A percentile compares a stretch with the other conserved stretches of the same genome.
Evolutionary conservation across 2,329 filamentous ascomycete genomes (phyloP).

Genomic region (Ascochyta lentis): DNA sequence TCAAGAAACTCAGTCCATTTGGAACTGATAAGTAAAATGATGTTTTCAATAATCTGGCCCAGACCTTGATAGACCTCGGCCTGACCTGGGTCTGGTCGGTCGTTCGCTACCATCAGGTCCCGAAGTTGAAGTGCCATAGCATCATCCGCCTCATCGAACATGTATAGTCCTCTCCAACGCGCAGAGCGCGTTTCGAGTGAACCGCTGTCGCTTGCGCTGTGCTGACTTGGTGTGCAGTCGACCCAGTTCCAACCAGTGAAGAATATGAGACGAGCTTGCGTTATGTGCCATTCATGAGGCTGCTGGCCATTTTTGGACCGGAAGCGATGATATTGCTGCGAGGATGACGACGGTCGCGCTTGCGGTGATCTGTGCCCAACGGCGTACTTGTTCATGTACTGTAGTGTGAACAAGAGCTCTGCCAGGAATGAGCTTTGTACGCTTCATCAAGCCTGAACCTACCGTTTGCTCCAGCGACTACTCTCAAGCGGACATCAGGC

Average conservation of each 20-base stretch:
- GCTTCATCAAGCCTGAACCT: not conserved
- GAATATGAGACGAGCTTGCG: slow-evolving; percentile 3
- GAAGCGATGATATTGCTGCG: not conserved
- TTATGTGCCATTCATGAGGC: slow-evolving; percentile 6
- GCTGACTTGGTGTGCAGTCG: not conserved
- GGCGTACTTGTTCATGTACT: slow-evolving; percentile 2
- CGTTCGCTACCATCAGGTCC: slow-evolving; percentile 2
- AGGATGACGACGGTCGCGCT: not conserved
- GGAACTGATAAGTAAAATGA: slow-evolving; percentile 3
- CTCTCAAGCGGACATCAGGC: not conserved
- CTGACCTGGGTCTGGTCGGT: not conserved
- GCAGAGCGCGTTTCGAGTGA: not conserved
- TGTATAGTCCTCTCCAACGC: slow-evolving; percentile 5
- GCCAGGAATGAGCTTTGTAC: not conserved
- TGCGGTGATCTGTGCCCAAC: not conserved
- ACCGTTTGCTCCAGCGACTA: not conserved
- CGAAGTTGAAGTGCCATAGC: slow-evolving; percentile 3
- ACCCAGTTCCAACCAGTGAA: not conserved
- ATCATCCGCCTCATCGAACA: slow-evolving; percentile 11
- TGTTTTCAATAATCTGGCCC: slow-evolving; percentile 12
- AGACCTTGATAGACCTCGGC: slow-evolving; percentile 8
- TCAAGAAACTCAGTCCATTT: slow-evolving; percentile 12
- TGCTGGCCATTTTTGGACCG: not conserved
- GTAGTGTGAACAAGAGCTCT: slow-evolving; percentile 4
- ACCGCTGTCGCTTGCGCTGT: not conserved